Base-by-base conservation (phyloP, 75 land plant species). In the Picea sitchensis region DNA sequence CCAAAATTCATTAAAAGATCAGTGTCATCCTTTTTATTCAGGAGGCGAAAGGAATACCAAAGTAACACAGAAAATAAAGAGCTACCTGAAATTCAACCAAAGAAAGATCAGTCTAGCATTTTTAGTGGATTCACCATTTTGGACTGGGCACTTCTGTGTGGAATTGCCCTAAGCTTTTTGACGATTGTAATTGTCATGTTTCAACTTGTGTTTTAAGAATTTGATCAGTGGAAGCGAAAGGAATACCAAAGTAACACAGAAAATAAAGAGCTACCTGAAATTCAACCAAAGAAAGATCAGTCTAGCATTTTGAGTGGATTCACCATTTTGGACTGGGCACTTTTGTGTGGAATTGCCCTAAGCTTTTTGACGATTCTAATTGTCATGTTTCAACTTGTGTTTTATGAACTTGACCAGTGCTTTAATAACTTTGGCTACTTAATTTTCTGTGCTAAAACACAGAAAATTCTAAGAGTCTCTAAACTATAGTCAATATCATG, bases 71-170 rank as follows among this genome's bases (percentile, higher is more conserved):
- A 34, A 51, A 77, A 75, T 34, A 82, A 51, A 0, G 60, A 64
- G 36, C 21, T 63, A 18, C 54, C 3, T 8, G 62, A 73, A 78
- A 23, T 15, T 23, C 34, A 56, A 32, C 47, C 65, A 75, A 61
- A 73, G 58, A 77, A 78, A 57, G 75, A 58, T 30, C 44, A 34
- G 54, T 51, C 54, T 31, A 67, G 23, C 59, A 51, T 20, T 20
- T 14, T 32, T 20, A 26, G 69, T 13, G 59, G 64, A n/a, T 76
- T 86, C 72, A 67, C 32, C 71, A 17, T 68, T 61, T 36, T 90
- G 34, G 91, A 90, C 76, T 73, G 81, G 84, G 59, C 64, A 65
- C 80, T 90, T 41, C 18, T 90, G 18, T 63, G 65, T 67, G 91
- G 89, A 77, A 80, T 83, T 12, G 20, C 86, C 56, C 13, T 83